Base-by-base conservation (phyloP, 805 yeast species). In the Starmera dryadoides region DNA sequence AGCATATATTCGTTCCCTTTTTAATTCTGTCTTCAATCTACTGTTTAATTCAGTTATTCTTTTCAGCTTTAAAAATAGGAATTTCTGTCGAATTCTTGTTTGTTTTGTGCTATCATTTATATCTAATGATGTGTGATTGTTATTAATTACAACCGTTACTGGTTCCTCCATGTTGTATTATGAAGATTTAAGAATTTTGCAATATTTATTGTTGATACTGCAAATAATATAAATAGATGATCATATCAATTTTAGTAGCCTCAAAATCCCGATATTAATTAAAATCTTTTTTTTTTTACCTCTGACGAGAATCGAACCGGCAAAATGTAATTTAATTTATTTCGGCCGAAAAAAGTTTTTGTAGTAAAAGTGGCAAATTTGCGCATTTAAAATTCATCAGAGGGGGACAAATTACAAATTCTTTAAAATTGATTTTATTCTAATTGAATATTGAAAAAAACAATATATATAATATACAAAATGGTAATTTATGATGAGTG, bases 1-100 rank as follows among this genome's bases (percentile, higher is more conserved):
- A 8, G 84, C 80, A 25, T 79, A 75, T 2, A 79, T 75, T 43
- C 88, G 63, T 11, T 80, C 79, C 38, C 74, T 60, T 3, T 68
- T 53, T 30, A 83, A 53, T 33, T 75, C 71, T 22, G 69, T 69
- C 46, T 68, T 71, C 29, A 82, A 56, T 43, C 73, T 74, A 4
- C 58, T 52, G 48, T 79, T 81, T 25, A 79, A 63, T 48, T 79
- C 80, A 36, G 67, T 69, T 26, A 79, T 70, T 48, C 89, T 66
- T 50, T 74, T 77, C 34, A 82, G 61, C 55, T 81, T 82, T 42
- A 82, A 59, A 35, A 63, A 62, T 42, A 76, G 67, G 21, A 80
- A 68, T 48, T 73, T 74, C 21, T 62, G 50, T 10, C 66, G 53
- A n/a, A 58, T 42, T 33, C 49, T 53, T 50, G 20, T 40, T 33